These are phyloP conservation scores for Bipolaris oryzae DNA, from an alignment of 2,329 filamentous ascomycete species.

Conservation along the genomic window DNA sequence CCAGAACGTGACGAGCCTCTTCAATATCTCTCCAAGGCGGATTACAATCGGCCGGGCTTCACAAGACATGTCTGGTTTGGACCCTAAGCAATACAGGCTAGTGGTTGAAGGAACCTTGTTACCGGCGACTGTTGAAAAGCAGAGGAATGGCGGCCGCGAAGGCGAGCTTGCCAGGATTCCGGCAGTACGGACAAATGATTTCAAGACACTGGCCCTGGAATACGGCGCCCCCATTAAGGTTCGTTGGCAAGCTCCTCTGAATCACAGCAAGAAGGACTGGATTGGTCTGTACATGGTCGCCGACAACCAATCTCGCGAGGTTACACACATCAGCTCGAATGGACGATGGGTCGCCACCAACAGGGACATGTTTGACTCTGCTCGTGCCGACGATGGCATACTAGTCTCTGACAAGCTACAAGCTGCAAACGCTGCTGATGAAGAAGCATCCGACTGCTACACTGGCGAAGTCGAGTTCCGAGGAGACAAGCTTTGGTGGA, in stretches of 20 bases:
- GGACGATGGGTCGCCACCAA: constrained; percentile 89
- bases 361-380: constrained; percentile 75
- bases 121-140: constrained; percentile 57
- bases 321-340: constrained; percentile 81
- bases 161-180: constrained; percentile 71
- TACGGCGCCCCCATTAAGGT: constrained; percentile 91
- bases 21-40: constrained; percentile 86
- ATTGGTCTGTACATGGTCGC: constrained; percentile 95
- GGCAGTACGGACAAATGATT: constrained; percentile 63
- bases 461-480: constrained; percentile 84
- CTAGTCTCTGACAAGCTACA: constrained; percentile 69
- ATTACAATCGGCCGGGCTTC: constrained; percentile 81
- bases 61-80: constrained; percentile 77
- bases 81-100: constrained; percentile 81
- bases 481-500: constrained; percentile 97
- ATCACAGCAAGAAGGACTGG: constrained; percentile 93
- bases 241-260: constrained; percentile 85
- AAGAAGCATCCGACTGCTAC: constrained; percentile 65
- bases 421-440: constrained; percentile 50
- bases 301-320: constrained; percentile 85
- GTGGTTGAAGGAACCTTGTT: constrained; percentile 69
- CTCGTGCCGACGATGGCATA: constrained; percentile 77
- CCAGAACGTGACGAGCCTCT: constrained; percentile 82
- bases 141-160: constrained; percentile 74
- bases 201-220: constrained; percentile 79